Evolutionary conservation across 805 yeast genomes (phyloP), one percentile per base, ranked within the genome.

Genomic region (Candida chilensis): DNA sequence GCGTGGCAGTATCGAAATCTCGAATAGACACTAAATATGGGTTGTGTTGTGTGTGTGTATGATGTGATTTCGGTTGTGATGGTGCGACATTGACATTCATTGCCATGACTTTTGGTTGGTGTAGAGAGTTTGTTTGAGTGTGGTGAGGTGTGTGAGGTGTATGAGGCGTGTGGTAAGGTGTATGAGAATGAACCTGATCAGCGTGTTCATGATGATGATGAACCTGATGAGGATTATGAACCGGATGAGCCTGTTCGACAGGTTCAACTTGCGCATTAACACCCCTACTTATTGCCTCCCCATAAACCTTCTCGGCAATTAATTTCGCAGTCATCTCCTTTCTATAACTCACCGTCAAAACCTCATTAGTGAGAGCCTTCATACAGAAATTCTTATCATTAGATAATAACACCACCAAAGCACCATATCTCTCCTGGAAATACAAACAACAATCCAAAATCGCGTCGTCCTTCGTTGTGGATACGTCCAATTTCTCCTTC

Each of bases 361-460:
- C 47, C 3, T 63, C 76, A 43, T 84, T 77, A 3, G 78, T 52
- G 27, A 86, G 52, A 0, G 95, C 94, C 49, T 81, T 82, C 37
- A 72, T 50, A 49, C 96, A 85, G 6, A 88, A 60, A 47, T 87
- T 88, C 41, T 76, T 80, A 49, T 88, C 96, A 47, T 88, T 83
- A 0, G 95, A 79, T 35, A 87, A 44, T 16, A 84, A 49, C 2
- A 87, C 66, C 5, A 79, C 80, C 15, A 62, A 41, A 8, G 50
- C 42, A 4, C 51, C 41, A 30, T 48, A 39, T 10, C 53, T 50
- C 9, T 57, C 51, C 36, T 68, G 63, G 34, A 78, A 75, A 45
- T 68, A 86, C 16, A 80, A 44, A 41, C 94, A 81, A 48, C 95
- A 86, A 49, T 88, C 96, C 25, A 87, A 53, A 37, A 88, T 87